These are phyloP conservation scores for Crithidia thermophila DNA, from an alignment of 208 protist species.

Conservation along the genomic window DNA sequence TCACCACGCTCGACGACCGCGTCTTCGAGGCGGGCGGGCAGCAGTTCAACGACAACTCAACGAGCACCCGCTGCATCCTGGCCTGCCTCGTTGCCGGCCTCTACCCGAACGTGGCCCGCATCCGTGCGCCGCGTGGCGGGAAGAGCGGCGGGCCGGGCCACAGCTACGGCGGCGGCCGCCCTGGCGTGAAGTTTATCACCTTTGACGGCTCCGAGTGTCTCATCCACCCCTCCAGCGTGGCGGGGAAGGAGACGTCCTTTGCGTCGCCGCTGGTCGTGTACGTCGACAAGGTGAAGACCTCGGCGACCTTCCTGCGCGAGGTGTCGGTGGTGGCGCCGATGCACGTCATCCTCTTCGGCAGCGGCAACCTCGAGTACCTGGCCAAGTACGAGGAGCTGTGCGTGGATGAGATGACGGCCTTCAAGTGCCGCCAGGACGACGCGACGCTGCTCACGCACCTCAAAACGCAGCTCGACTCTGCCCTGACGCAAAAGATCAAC, in stretches of 20 bases:
- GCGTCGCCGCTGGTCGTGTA: constrained; percentile 89
- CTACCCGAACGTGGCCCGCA: constrained; percentile 94
- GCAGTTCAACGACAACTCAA: constrained; percentile 85
- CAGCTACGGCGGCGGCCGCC: constrained; percentile 10
- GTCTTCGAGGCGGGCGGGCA: constrained; percentile 86
- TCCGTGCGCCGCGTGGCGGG: constrained; percentile 37
- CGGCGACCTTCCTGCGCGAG: constrained; percentile 90
- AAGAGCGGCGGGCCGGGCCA: neutral
- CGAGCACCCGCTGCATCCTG: constrained; percentile 84
- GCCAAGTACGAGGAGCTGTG: constrained; percentile 82
- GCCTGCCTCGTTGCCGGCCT: constrained; percentile 94
- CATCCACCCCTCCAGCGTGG: constrained; percentile 92
- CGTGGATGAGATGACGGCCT: constrained; percentile 80
- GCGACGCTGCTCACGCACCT: constrained; percentile 80
- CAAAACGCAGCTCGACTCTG: constrained; percentile 87
- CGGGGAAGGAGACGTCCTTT: constrained; percentile 69
- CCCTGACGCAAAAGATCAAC: constrained; percentile 87
- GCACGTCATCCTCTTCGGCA: constrained; percentile 94
- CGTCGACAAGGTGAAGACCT: constrained; percentile 95
- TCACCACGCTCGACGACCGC: constrained; percentile 67
- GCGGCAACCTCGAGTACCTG: constrained; percentile 79
- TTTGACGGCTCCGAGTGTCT: constrained; percentile 86
- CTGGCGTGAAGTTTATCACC: constrained; percentile 40
- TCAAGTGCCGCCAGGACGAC: constrained; percentile 80
- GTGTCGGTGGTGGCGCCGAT: constrained; percentile 90